Evolutionary conservation across 2,329 filamentous ascomycete genomes (phyloP).

Genomic region (Nigrospora oryzae): DNA sequence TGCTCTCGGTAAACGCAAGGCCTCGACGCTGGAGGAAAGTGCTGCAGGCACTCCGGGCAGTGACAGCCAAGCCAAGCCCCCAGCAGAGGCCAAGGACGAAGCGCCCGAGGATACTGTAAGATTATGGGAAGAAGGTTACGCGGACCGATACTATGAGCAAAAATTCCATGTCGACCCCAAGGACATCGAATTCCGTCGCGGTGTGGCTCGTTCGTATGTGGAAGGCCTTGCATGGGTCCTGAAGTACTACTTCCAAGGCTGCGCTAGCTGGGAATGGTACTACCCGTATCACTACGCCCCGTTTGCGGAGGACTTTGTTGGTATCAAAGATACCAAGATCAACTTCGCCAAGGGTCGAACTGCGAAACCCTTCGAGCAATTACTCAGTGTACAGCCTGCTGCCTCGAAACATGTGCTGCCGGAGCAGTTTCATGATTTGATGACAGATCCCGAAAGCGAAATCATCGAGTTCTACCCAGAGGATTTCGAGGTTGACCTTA

Average conservation of each 20-base stretch:
- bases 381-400: constrained; percentile 96
- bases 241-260: constrained; percentile 95
- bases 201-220: constrained; percentile 85
- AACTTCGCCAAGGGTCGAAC: constrained; percentile 76
- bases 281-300: constrained; percentile 98
- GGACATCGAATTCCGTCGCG: constrained; percentile 77
- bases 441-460: constrained; percentile 79
- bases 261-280: constrained; percentile 98
- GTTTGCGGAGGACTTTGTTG: constrained; percentile 89
- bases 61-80: constrained; percentile 44
- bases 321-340: constrained; percentile 70
- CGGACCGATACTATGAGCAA: constrained; percentile 92
- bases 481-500: constrained; percentile 87
- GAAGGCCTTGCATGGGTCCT: constrained; percentile 94
- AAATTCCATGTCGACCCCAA: constrained; percentile 82
- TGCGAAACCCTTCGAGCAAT: constrained; percentile 88
- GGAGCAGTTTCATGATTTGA: constrained; percentile 78
- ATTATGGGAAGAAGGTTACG: constrained; percentile 93
- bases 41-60: constrained; percentile 50
- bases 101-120: constrained; percentile 72
- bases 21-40: constrained; percentile 56
- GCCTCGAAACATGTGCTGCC: constrained; percentile 89
- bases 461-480: constrained; percentile 98
- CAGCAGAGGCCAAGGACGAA: constrained; percentile 44
- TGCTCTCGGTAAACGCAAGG: constrained; percentile 68